Percentiles rank a stretch among this genome's conserved stretches.
Evolutionary conservation across 108 stramenopile species (phyloP).

Genomic region (Stephanodiscus triporus): DNA sequence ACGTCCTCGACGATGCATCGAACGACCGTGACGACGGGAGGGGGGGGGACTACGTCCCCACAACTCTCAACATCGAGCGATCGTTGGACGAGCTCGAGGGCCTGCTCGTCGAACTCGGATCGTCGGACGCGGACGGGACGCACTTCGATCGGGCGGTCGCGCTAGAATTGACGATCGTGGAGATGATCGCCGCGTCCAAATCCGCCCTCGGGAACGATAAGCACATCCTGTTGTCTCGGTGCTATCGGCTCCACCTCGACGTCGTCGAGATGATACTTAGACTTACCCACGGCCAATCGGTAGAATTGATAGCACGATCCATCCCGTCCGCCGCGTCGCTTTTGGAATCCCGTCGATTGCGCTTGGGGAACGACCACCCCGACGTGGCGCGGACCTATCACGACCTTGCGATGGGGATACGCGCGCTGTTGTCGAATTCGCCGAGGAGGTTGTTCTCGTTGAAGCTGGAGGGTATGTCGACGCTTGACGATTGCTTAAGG

Average conservation of each 20-base stretch:
- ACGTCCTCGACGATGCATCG: neutral
- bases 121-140: constrained; percentile 1
- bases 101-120: constrained; percentile 5
- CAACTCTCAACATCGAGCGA: constrained; percentile 66
- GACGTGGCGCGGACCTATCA: constrained; percentile 49
- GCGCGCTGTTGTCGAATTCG: constrained; percentile 61
- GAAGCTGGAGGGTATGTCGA: constrained; percentile 35
- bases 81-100: constrained; percentile 55
- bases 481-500: constrained; percentile 56
- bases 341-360: constrained; percentile 27
- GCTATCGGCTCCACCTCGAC: constrained; percentile 64
- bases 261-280: constrained; percentile 45
- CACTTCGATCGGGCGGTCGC: constrained; percentile 60
- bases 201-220: constrained; percentile 54
- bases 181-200: constrained; percentile 57
- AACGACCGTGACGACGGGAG: constrained; percentile 30
- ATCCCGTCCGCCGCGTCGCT: constrained; percentile 36
- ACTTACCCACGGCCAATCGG: constrained; percentile 29
- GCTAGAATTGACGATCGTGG: constrained; percentile 58
- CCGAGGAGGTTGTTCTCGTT: constrained; percentile 55
- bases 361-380: constrained; percentile 40
- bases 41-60: neutral
- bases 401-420: constrained; percentile 49
- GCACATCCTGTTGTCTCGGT: constrained; percentile 74
- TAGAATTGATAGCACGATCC: constrained; percentile 54